Percentiles rank a stretch among this genome's conserved stretches.
Conservation (phyloP, 108 stramenopile species). For the Epithemia pelagica region DNA sequence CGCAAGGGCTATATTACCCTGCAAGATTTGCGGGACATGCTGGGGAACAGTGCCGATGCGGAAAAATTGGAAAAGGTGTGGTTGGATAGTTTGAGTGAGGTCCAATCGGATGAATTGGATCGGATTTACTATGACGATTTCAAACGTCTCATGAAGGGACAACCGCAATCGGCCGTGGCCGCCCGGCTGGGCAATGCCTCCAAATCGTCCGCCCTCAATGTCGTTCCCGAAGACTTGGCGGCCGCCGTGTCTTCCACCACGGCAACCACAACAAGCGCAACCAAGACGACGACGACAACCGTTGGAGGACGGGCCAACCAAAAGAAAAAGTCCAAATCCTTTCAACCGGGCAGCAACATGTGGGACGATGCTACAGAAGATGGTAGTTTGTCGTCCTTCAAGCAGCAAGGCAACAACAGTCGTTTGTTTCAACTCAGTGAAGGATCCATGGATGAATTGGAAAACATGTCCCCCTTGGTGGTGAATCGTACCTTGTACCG, state of each 20-base stretch:
- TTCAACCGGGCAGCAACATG: background rate
- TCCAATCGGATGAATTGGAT: conserved; percentile 6
- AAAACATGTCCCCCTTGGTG: conserved; percentile 9
- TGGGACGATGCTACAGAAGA: background rate
- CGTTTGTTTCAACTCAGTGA: background rate
- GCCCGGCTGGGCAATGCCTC: background rate
- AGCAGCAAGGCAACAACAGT: background rate
- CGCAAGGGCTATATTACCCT: conserved; percentile 73
- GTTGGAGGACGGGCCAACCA: background rate
- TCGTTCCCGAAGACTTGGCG: background rate
- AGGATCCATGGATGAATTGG: background rate
- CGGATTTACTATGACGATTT: conserved; percentile 48
- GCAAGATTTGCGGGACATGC: conserved; percentile 61
- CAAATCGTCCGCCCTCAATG: background rate
- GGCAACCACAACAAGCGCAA: background rate
- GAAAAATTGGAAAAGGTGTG: conserved; percentile 48
- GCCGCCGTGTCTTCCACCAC: background rate
- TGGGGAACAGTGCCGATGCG: conserved; percentile 48
- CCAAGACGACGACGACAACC: background rate
- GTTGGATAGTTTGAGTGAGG: conserved; percentile 32
- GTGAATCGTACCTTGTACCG: conserved; percentile 16
- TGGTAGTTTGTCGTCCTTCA: background rate
- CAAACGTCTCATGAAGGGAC: conserved; percentile 55
- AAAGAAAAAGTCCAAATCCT: conserved; percentile 4
- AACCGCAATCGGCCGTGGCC: conserved; percentile 19